Conservation (phyloP, 805 yeast species). For the Cyberlindnera mycetangii region DNA sequence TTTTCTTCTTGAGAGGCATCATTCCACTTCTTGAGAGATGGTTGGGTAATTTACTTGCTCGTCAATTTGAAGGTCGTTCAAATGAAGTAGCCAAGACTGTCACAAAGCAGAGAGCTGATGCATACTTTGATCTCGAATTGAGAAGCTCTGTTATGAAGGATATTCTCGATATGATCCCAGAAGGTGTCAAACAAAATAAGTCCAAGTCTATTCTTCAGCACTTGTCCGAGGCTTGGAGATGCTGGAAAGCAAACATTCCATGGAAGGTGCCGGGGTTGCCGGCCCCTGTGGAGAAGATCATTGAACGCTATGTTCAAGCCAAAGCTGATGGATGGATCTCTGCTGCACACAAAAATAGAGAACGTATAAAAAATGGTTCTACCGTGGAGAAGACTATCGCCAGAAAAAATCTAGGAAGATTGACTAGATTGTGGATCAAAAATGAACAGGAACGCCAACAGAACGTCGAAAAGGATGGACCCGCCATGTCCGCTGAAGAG, state of each 20-base stretch:
- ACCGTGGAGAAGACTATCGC: slow-evolving; percentile 94
- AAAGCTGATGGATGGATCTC: slow-evolving; percentile 97
- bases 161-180: slow-evolving; percentile 95
- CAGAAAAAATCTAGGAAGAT: slow-evolving; percentile 86
- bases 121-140: slow-evolving; percentile 89
- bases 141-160: slow-evolving; percentile 95
- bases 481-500: slow-evolving; percentile 79
- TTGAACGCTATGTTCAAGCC: slow-evolving; percentile 86
- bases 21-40: slow-evolving; percentile 91
- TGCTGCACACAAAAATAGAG: slow-evolving; percentile 90
- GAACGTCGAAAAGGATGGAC: slow-evolving; percentile 78
- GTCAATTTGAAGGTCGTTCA: slow-evolving; percentile 96
- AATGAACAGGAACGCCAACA: slow-evolving; percentile 88
- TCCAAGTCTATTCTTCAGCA: slow-evolving; percentile 89
- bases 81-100: slow-evolving; percentile 91
- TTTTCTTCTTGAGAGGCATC: slow-evolving; percentile 85
- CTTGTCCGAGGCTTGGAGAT: slow-evolving; percentile 97
- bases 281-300: slow-evolving; percentile 79
- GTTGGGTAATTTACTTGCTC: slow-evolving; percentile 85
- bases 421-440: slow-evolving; percentile 90
- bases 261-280: slow-evolving; percentile 98
- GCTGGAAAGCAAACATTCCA: slow-evolving; percentile 98
- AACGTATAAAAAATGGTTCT: slow-evolving; percentile 82
- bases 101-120: slow-evolving; percentile 93
- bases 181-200: slow-evolving; percentile 82